Percentiles rank a stretch among this genome's conserved stretches.
These are phyloP conservation scores for Didymella keratinophila DNA, from an alignment of 2,329 filamentous ascomycete genomes.

Conservation along the genomic window DNA sequence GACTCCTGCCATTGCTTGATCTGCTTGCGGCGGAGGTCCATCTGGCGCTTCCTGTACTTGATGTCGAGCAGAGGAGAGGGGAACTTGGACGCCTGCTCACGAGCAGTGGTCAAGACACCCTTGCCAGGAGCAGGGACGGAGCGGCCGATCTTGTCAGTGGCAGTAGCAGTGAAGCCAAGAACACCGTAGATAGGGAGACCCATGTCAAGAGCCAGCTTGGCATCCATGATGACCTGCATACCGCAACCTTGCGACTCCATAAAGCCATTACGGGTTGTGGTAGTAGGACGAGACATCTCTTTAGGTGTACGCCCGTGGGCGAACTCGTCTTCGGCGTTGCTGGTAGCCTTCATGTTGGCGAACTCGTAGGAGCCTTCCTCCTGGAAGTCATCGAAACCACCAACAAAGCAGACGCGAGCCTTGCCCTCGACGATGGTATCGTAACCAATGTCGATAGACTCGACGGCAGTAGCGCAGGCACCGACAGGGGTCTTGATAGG, in stretches of 20 bases:
- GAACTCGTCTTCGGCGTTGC: slow-evolving; percentile 96
- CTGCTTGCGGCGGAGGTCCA: slow-evolving; percentile 90
- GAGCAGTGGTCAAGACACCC: slow-evolving; percentile 94
- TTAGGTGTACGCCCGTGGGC: slow-evolving; percentile 91
- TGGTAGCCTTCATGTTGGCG: slow-evolving; percentile 99
- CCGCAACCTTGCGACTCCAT: slow-evolving; percentile 99
- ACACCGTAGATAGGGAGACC: slow-evolving; percentile 97
- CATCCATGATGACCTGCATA: slow-evolving; percentile 98
- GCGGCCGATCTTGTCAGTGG: slow-evolving; percentile 98
- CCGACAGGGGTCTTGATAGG: slow-evolving; percentile 98
- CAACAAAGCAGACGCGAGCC: slow-evolving; percentile 95
- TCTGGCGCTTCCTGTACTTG: slow-evolving; percentile 94
- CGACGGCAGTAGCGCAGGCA: slow-evolving; percentile 95
- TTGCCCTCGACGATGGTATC: slow-evolving; percentile 99
- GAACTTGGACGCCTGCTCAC: slow-evolving; percentile 89
- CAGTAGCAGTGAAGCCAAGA: slow-evolving; percentile 90
- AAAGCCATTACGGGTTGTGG: slow-evolving; percentile 95
- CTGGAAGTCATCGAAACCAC: slow-evolving; percentile 98
- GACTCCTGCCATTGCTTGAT: slow-evolving; percentile 97
- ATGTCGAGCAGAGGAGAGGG: slow-evolving; percentile 95
- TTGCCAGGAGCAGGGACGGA: slow-evolving; percentile 96
- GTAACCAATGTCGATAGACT: slow-evolving; percentile 96
- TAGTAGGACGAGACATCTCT: slow-evolving; percentile 98
- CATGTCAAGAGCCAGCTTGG: slow-evolving; percentile 95
- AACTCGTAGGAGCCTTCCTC: slow-evolving; percentile 99